Base-by-base conservation (phyloP, 495 filamentous ascomycete species). In the Aspergillus wentii region DNA sequence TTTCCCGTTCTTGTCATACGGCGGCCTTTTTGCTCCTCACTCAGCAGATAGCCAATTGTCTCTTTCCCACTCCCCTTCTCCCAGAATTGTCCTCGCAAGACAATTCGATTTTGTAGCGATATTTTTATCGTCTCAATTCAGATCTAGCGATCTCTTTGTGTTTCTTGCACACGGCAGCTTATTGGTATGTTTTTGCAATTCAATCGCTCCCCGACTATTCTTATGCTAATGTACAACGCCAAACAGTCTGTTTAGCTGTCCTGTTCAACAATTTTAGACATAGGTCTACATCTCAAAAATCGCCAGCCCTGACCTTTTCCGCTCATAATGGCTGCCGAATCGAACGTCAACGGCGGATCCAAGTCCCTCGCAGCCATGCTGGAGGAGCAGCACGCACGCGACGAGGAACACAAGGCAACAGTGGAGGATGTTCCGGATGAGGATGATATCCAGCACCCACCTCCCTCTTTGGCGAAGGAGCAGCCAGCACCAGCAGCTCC, bases 391-490 rank as follows among this genome's bases (percentile, higher is more conserved):
- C 90, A 95, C 63, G 66, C 71, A 16, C 72, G 62, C 26, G 78
- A 79, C 33, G 75, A 76, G 49, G 65, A 71, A 20, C 85, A 90
- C 59, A 74, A 76, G 41, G 64, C 70, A 21, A 86, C 80, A 5
- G 74, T 94, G 27, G 88, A 94, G 61, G 89, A 95, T 14, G 77
- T 71, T 14, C 64, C 73, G 23, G 89, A 94, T 54, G 85, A 89
- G 50, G 86, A 90, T n/a, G 78, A 91, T 43, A 49, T 81, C 40
- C 59, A 56, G 41, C 78, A 81, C 54, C 77, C 72, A 19, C 69
- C 74, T 33, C 69, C 75, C 1, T 40, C 57, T 4, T 71, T 52
- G 63, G 60, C 41, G 31, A 54, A 66, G 30, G 59, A 45, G 11
- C 34, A 35, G 18, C 22, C 22, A 9, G 33, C 48, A 11, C 42